These are phyloP conservation scores for Hericium alpestre DNA, from an alignment of 768 basidiomycete species.

Conservation along the genomic window DNA sequence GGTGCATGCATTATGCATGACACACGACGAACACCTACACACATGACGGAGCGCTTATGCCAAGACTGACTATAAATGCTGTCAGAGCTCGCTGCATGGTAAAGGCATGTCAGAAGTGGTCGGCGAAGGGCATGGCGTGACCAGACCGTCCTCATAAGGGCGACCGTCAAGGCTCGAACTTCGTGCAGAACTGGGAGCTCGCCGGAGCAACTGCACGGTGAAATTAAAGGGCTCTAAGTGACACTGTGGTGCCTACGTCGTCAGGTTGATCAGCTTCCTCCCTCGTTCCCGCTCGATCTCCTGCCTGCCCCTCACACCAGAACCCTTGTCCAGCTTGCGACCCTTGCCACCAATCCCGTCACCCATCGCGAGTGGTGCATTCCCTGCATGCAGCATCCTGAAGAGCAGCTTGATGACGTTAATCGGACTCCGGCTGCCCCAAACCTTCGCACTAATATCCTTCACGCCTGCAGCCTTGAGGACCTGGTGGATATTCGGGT, in stretches of 20 bases:
- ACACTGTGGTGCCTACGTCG: constrained; percentile 25
- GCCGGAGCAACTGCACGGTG: background rate
- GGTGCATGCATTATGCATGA: no score
- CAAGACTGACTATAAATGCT: no score
- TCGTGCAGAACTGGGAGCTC: background rate
- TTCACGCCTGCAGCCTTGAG: constrained; percentile 91
- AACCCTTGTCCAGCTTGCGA: constrained; percentile 62
- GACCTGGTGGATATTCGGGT: constrained; percentile 81
- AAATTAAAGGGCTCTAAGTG: background rate
- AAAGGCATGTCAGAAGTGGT: background rate
- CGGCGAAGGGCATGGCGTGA: no score
- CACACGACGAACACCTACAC: no score
- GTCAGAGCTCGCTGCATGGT: background rate
- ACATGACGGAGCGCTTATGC: no score
- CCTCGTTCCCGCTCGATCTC: constrained; percentile 80
- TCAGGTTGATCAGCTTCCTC: constrained; percentile 59
- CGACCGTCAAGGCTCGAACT: no score
- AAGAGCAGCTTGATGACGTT: constrained; percentile 81
- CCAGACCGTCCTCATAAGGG: no score
- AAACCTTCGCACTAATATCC: constrained; percentile 90
- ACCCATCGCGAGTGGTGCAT: constrained; percentile 72
- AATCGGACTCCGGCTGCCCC: constrained; percentile 81
- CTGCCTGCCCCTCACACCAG: constrained; percentile 54
- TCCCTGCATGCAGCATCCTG: constrained; percentile 76
- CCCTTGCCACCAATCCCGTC: constrained; percentile 70